Percentiles rank a stretch among this genome's conserved stretches.
Conservation (phyloP, 306 rosid genomes). For the Parietaria judaica region DNA sequence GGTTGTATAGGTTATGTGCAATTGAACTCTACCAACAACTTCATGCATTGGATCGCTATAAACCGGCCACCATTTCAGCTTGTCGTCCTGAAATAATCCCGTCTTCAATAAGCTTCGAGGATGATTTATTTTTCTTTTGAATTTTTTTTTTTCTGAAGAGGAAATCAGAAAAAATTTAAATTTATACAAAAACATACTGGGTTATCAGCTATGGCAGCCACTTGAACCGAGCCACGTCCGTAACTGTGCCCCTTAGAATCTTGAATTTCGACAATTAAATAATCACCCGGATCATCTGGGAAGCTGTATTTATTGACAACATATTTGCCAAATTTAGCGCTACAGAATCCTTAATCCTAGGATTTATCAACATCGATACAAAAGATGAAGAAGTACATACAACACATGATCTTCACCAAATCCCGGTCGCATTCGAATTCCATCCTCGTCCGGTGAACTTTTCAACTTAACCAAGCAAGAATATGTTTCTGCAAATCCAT, state of each 20-base stretch:
- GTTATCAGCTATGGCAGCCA: slow-evolving; percentile 26
- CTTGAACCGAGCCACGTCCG: slow-evolving; percentile 28
- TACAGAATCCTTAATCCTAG: not conserved
- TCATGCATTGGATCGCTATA: slow-evolving; percentile 26
- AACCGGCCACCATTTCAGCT: slow-evolving; percentile 29
- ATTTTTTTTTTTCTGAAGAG: too few relatives aligned
- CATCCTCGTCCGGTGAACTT: slow-evolving; percentile 29
- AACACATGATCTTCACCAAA: slow-evolving; percentile 22
- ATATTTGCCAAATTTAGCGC: not conserved
- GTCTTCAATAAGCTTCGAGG: not conserved
- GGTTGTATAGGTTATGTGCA: slow-evolving; percentile 21
- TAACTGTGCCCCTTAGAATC: slow-evolving; percentile 22
- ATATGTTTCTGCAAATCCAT: slow-evolving; percentile 22
- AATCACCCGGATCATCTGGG: slow-evolving; percentile 24
- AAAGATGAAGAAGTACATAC: slow-evolving; percentile 16
- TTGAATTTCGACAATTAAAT: slow-evolving; percentile 25
- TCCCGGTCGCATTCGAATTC: slow-evolving; percentile 28
- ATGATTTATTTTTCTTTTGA: not conserved
- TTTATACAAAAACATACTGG: slow-evolving; percentile 12
- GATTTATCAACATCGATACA: not conserved
- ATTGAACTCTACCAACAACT: slow-evolving; percentile 27
- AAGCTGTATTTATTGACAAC: slow-evolving; percentile 13
- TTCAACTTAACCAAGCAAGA: slow-evolving; percentile 28
- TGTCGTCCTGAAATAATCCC: slow-evolving; percentile 23
- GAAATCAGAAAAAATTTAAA: too few relatives aligned